phyloP scores from a whole-genome alignment of 176 grass and related monocot species.

The Bolboschoenus planiculmis region DNA sequence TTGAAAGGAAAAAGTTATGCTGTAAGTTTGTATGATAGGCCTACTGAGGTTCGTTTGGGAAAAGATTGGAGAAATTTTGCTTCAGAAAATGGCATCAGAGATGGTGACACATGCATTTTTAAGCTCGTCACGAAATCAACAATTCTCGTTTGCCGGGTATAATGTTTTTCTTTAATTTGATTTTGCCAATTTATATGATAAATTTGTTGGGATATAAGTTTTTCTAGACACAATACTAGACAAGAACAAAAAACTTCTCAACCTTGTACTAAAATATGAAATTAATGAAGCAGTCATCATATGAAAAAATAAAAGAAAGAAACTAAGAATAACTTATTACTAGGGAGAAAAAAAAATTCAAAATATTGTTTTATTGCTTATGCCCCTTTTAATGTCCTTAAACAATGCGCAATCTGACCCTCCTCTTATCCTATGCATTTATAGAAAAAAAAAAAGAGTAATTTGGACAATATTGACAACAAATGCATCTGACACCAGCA shows the following conservation, averaged over 20 bases:
- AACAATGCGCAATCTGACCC: neutral
- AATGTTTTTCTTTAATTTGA: conserved; percentile 13
- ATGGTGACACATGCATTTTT: conserved; percentile 12
- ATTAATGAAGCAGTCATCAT: neutral
- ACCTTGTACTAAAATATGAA: neutral
- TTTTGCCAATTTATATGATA: neutral
- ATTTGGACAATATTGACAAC: neutral
- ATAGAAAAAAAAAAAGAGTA: neutral
- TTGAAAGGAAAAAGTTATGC: conserved; percentile 12
- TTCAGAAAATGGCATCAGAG: conserved; percentile 12
- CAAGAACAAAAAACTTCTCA: neutral
- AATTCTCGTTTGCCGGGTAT: neutral
- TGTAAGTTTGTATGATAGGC: neutral
- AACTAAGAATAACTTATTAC: neutral
- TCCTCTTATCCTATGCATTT: neutral
- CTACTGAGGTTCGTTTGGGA: conserved; percentile 8
- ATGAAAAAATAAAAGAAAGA: neutral
- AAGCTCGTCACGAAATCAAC: neutral
- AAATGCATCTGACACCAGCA: neutral
- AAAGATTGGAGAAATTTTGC: conserved; percentile 20
- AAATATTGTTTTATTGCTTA: neutral
- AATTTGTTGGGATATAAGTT: neutral
- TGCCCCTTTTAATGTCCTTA: neutral
- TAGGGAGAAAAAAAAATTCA: neutral
- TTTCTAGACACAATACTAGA: neutral